Percentiles rank a stretch among this genome's conserved stretches.
Conservation (phyloP, 257 asterid genomes). For the Solanum lycopersicoides region DNA sequence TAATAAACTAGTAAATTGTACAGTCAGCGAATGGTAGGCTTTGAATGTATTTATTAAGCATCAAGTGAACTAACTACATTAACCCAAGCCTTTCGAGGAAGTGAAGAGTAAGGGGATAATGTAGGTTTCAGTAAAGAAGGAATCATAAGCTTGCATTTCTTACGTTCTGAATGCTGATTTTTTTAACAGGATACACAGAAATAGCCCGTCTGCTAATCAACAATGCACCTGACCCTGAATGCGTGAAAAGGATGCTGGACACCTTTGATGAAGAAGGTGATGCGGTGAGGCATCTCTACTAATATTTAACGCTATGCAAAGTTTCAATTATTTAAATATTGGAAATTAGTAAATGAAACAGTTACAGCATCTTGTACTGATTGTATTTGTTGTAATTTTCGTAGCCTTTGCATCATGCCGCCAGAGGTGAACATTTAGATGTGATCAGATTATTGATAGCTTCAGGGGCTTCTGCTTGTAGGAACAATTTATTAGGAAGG, state of each 20-base stretch:
- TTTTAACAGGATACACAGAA: slow-evolving; percentile 45
- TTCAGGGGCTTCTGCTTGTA: slow-evolving; percentile 58
- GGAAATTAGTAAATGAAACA: not conserved
- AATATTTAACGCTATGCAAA: not conserved
- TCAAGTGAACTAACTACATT: not conserved
- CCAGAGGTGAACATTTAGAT: slow-evolving; percentile 60
- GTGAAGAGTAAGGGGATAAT: not conserved
- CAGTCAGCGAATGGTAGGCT: not conserved
- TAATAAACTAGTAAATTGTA: not conserved
- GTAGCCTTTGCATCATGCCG: slow-evolving; percentile 90
- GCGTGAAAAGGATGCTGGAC: slow-evolving; percentile 54
- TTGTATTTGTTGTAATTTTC: not conserved
- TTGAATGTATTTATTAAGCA: not conserved
- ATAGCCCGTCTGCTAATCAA: slow-evolving; percentile 44
- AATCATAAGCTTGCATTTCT: not conserved
- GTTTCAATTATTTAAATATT: not conserved
- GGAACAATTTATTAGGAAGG: slow-evolving; percentile 45
- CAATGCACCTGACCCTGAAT: slow-evolving; percentile 30
- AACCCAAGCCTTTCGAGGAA: not conserved
- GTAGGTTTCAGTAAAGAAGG: not conserved
- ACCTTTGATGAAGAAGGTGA: slow-evolving; percentile 75
- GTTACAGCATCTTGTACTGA: not conserved
- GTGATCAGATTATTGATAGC: slow-evolving; percentile 44
- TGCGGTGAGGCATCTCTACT: slow-evolving; percentile 35
- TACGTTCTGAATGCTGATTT: not conserved